Conservation (phyloP, 495 filamentous ascomycete genomes). For the Staphylotrichum tortipilum region DNA sequence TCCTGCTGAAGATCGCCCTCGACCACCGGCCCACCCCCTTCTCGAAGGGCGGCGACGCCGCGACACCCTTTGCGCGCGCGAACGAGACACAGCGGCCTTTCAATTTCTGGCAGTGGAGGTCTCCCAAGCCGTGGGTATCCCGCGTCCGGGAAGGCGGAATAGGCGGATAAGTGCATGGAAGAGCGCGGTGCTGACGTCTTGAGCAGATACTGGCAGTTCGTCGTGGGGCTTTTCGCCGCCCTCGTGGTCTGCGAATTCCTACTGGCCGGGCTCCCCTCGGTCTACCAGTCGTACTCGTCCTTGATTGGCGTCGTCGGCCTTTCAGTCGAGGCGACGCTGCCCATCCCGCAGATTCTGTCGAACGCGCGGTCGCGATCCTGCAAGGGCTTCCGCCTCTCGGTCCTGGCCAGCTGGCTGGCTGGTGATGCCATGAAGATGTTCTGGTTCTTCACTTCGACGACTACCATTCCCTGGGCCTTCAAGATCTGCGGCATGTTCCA, state of each 20-base stretch:
- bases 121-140: slow-evolving; percentile 59
- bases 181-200: slow-evolving; percentile 2
- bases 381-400: slow-evolving; percentile 80
- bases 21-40: slow-evolving; percentile 67
- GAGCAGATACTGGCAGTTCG: slow-evolving; percentile 76
- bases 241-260: slow-evolving; percentile 65
- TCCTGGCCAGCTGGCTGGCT: slow-evolving; percentile 78
- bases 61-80: slow-evolving; percentile 46
- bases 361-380: slow-evolving; percentile 74
- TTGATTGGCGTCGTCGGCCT: slow-evolving; percentile 78
- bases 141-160: no score
- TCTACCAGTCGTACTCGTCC: slow-evolving; percentile 58
- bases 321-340: slow-evolving; percentile 79
- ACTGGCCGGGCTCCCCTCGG: slow-evolving; percentile 49
- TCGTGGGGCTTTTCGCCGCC: slow-evolving; percentile 58
- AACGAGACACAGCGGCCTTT: slow-evolving; percentile 56
- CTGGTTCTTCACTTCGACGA: slow-evolving; percentile 72
- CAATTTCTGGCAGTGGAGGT: slow-evolving; percentile 91
- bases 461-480: slow-evolving; percentile 76
- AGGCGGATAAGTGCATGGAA: no score
- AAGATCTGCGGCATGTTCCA: slow-evolving; percentile 91
- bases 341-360: slow-evolving; percentile 76
- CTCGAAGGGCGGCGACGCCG: slow-evolving; percentile 47
- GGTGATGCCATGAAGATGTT: slow-evolving; percentile 95
- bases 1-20: slow-evolving; percentile 83